Conservation (phyloP, 2,329 filamentous ascomycete genomes). For the Colletotrichum caudatum region DNA sequence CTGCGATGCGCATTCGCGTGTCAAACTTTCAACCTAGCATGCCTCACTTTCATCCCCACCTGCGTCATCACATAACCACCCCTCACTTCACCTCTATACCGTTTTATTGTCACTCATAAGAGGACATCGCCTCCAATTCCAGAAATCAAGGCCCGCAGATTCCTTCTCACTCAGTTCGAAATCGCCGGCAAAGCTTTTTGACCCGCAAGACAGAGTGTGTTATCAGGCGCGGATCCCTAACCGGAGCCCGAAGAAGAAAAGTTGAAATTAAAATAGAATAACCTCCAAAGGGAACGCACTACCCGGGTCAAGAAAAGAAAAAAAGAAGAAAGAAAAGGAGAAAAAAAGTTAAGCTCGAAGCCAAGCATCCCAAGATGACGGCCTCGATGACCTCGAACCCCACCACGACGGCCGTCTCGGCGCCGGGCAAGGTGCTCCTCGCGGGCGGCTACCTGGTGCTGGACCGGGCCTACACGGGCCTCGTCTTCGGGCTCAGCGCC, state of each 20-base stretch:
- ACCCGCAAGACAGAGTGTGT: background rate
- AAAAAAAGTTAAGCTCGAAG: background rate
- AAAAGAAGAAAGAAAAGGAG: background rate
- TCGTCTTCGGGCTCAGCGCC: conserved; percentile 76
- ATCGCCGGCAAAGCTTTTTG: background rate
- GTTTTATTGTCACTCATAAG: background rate
- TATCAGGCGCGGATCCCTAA: background rate
- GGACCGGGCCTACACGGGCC: conserved; percentile 84
- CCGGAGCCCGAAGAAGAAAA: background rate
- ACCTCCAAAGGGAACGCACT: background rate
- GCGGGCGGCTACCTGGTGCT: conserved; percentile 96
- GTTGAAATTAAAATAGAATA: background rate
- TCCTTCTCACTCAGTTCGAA: background rate
- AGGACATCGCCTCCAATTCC: background rate
- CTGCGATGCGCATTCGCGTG: conserved; percentile 17
- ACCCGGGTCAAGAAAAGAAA: background rate
- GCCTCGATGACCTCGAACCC: conserved; percentile 46
- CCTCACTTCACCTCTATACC: background rate
- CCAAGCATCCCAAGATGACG: conserved; percentile 19
- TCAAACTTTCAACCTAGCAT: conserved; percentile 32
- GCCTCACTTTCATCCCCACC: conserved; percentile 29
- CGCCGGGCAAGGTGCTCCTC: conserved; percentile 94
- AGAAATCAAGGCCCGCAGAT: background rate
- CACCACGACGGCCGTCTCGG: conserved; percentile 76
- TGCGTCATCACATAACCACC: conserved; percentile 35